Conservation (phyloP, 192 early-diverging fungal species). For the Linnemannia zychae region DNA sequence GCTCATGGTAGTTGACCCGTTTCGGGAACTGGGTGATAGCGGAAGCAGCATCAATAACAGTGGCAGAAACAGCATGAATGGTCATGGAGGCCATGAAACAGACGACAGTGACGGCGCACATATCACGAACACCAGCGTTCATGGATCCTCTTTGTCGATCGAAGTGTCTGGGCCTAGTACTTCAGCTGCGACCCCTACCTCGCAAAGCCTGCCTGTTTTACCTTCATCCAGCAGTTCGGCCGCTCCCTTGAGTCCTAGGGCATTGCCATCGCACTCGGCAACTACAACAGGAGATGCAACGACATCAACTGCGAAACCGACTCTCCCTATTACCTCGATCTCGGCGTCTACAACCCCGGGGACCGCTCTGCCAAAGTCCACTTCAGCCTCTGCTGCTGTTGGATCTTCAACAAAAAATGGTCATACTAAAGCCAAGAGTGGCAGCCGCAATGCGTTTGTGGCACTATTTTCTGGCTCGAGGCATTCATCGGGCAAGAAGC, state of each 20-base stretch:
- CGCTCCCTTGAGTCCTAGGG: not conserved
- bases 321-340: not conserved
- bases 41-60: constrained; percentile 35
- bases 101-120: constrained; percentile 20
- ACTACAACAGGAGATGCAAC: not conserved
- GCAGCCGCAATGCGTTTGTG: constrained; percentile 33
- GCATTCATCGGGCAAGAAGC: constrained; percentile 29
- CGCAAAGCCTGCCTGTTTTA: not conserved
- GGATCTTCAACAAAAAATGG: constrained; percentile 23
- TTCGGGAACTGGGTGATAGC: constrained; percentile 36
- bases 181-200: not conserved
- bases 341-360: not conserved
- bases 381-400: not conserved
- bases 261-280: not conserved
- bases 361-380: constrained; percentile 10
- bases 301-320: not conserved
- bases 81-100: constrained; percentile 21
- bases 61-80: constrained; percentile 47
- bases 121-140: constrained; percentile 14
- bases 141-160: not conserved
- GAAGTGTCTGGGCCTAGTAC: not conserved
- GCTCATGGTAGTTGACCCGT: constrained; percentile 56
- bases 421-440: constrained; percentile 38
- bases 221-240: not conserved
- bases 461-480: constrained; percentile 29